Base-by-base conservation (phyloP, 2,329 filamentous ascomycete species). In the Diplodia mutila region DNA sequence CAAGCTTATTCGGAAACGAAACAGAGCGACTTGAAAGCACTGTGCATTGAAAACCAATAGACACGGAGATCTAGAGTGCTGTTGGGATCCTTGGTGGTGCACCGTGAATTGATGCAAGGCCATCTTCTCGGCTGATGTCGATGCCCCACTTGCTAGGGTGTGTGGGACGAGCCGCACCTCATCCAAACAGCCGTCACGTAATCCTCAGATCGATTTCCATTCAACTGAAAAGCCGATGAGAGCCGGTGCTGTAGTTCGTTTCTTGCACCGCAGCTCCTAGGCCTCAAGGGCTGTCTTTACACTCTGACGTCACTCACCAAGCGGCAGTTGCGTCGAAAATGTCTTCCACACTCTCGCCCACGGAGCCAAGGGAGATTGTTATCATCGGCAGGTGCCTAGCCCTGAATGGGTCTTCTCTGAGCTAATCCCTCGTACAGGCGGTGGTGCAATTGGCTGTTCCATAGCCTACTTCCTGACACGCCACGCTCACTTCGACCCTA, bases 361-460 rank as follows among this genome's bases (percentile, higher is more conserved):
- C 23, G n/a, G 23, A 46, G 1, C 11, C 21, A 21, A 61, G 21
- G 18, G 14, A 49, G 14, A 49, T 49, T 8, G 57, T 48, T 8
- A 49, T 48, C 5, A 48, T 61, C 25, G 57, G 39, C 6, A 27
- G 29, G 37, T 37, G 11, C 9, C 37, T 12, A 9, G 6, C 21
- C n/a, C 12, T 16, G 1, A 46, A 42, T 48, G 11, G 9, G 7
- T 8, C 23, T 4, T 11, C 8, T 7, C 4, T 14, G 23, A 2
- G 12, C 3, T 48, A 12, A 39, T 34, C 1, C 16, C 2, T 11
- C 11, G 4, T 5, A n/a, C 27, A 66, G 64, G 67, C 18, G 67
- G 64, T 16, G 64, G 64, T 32, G 67, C 52, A n/a, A 64, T 67
- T 23, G 67, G 67, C 37, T 66, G 61, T 34, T 66, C 29, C 7